Conservation (phyloP, 1,139 yeast genomes). For the Kodamaea sp. region DNA sequence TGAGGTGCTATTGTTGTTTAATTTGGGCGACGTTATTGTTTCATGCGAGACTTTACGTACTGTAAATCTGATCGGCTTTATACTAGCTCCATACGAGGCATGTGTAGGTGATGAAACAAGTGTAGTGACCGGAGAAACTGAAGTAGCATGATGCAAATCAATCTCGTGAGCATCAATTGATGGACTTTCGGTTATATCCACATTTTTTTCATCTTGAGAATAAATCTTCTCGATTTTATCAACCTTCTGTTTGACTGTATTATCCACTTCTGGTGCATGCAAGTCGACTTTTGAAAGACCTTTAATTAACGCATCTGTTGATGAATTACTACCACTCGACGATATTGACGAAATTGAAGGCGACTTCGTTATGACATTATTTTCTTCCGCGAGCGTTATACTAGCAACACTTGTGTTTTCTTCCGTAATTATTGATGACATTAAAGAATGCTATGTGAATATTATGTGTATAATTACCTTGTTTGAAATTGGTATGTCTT, state of each 20-base stretch:
- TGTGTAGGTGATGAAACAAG: neutral
- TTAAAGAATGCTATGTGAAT: no score
- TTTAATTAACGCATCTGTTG: conserved; percentile 32
- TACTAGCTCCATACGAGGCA: no score
- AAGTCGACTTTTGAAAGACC: conserved; percentile 20
- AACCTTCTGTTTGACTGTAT: conserved; percentile 1
- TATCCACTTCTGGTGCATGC: conserved; percentile 5
- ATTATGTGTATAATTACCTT: no score
- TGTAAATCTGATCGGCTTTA: conserved; percentile 39
- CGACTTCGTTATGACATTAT: conserved; percentile 8
- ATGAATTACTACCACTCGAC: conserved; percentile 25
- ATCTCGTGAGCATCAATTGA: conserved; percentile 1
- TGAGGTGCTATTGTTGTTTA: neutral
- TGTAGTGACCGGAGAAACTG: neutral
- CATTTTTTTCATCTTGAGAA: conserved; percentile 1
- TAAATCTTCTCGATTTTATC: conserved; percentile 1
- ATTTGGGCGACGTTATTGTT: conserved; percentile 14
- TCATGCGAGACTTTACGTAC: conserved; percentile 44
- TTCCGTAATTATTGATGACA: no score
- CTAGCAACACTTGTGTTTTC: no score
- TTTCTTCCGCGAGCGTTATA: no score
- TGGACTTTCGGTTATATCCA: neutral
- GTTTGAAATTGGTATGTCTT: no score
- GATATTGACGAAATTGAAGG: conserved; percentile 26
- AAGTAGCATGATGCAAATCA: neutral